Percentiles rank a stretch among this genome's conserved stretches.
phyloP scores from a whole-genome alignment of 2,329 filamentous ascomycete species.

The Sphaerulina vaccinii region DNA sequence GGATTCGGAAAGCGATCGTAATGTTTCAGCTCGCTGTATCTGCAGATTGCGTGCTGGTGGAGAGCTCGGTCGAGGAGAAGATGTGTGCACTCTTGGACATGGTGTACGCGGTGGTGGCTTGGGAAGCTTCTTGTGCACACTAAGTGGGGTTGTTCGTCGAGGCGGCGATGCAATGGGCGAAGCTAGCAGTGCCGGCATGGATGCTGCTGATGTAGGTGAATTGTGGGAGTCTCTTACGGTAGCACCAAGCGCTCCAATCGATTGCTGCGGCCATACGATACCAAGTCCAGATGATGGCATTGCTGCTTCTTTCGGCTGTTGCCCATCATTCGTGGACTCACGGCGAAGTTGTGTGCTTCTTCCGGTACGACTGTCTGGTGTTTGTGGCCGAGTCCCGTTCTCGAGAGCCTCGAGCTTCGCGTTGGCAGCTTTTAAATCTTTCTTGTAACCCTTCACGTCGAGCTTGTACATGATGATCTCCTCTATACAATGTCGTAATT shows the following conservation, averaged over 20 bases:
- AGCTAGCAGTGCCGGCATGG: too few relatives aligned
- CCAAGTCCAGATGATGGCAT: too few relatives aligned
- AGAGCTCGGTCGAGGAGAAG: not conserved
- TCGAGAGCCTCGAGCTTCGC: constrained; percentile 33
- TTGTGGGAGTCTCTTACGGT: too few relatives aligned
- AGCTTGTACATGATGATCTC: constrained; percentile 52
- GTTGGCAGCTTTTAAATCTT: constrained; percentile 35
- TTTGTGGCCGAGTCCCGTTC: constrained; percentile 17
- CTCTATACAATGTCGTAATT: constrained; percentile 36
- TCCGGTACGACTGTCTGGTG: constrained; percentile 14
- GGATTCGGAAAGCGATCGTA: constrained; percentile 34
- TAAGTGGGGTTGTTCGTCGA: constrained; percentile 14
- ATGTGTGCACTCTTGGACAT: not conserved
- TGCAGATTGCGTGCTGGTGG: constrained; percentile 8
- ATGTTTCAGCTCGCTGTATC: constrained; percentile 28
- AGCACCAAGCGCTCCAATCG: too few relatives aligned
- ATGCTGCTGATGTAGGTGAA: too few relatives aligned
- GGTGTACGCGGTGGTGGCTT: constrained; percentile 23
- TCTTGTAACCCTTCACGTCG: constrained; percentile 49
- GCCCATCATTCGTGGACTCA: not conserved
- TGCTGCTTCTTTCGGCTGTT: too few relatives aligned
- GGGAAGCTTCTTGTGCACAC: constrained; percentile 30
- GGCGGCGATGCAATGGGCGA: not conserved
- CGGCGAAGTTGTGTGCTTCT: not conserved
- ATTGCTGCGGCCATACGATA: too few relatives aligned